Evolutionary conservation across 331 rosid genomes (phyloP), one percentile per base, ranked within the genome.

Genomic region (Spiraea crenata): DNA sequence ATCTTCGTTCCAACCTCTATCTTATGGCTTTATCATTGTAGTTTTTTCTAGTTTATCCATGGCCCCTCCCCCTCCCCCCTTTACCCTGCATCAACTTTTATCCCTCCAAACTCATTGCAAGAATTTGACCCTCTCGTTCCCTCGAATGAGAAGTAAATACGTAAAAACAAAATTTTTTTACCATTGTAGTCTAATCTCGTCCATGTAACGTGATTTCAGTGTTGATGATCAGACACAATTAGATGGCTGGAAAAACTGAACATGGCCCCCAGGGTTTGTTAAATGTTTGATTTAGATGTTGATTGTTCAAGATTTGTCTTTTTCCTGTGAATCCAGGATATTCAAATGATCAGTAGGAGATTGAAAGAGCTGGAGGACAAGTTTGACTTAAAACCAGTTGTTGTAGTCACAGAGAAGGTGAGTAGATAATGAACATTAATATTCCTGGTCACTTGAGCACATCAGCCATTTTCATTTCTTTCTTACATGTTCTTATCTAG

Each of bases 351-450:
- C 64, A 87, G 67, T 82, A 57, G 64, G 75, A 88, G 75, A 71
- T 91, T 89, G 31, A 47, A 50, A 70, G 83, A 86, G 71, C 77
- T 93, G 59, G 85, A 87, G 80, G 69, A 78, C 50, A 87, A 77
- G 77, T 87, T 85, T 79, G 81, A 74, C 69, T 84, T 74, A 71
- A 82, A 79, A 71, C 92, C 97, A 19, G 61, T 83, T 44, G 84
- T 93, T 82, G 73, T 85, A 44, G 78, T 89, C 63, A 93, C 95
- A 25, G 99, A 93, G 69, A 93, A 93, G 95, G 99, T 90, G 58
- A 72, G 70, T 63, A 54, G 25, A 82, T 42, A 15, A 58, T 25
- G 57, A 74, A 31, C 67, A 46, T 55, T 39, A n/a, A 38, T 20
- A 19, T 45, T 45, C 39, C 55, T 41, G 14, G 46, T 47, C 7